Evolutionary conservation across 768 basidiomycete genomes (phyloP), one percentile per base, ranked within the genome.

Genomic region (Termitomyces sp.): DNA sequence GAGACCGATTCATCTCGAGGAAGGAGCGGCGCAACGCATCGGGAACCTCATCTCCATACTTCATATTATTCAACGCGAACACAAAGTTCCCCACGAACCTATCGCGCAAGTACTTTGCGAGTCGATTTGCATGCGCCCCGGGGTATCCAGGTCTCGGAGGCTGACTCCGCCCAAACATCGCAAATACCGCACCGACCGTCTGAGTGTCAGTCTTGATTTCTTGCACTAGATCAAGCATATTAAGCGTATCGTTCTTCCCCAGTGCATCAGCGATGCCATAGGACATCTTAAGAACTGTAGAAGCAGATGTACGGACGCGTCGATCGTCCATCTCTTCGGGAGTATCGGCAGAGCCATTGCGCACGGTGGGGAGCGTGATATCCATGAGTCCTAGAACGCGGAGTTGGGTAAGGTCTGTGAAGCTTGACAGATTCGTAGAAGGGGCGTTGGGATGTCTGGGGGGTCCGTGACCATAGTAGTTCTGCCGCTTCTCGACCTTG

Each of bases 311-410:
- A 46, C 97, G 87, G 3, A 99, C 87, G 0, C 97, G 89, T 15
- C 94, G 84, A 53, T 94, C 89, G 53, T 94, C 91, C 61, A 76
- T 87, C 67, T 94, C 93, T 61, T 91, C 88, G 0, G 91, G 89
- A 47, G 91, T 87, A 59, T 83, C 86, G 40, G 77, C 72, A 38
- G 73, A 72, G 2, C 67, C 64, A 26, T 51, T 51, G 57, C 78
- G 69, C 50, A 78, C 80, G 8, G 83, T 85, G 17, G 85, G 80
- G 56, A 98, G 87, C 3, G 87, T 85, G 60, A 99, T 92, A 68
- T 98, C 97, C 91, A 98, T 99, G 38, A 99, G 81, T n/a, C 97
- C 97, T 11, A 99, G 81, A 11, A 95, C 85, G 28, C 87, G 87
- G 41, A 99, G 78, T 56, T 93, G 83, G 0, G 79, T 79, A n/a